A percentile compares a stretch with the other conserved stretches of the same genome.
Conservation (phyloP, 2,329 filamentous ascomycete species). For the Nectriaceae sp. region DNA sequence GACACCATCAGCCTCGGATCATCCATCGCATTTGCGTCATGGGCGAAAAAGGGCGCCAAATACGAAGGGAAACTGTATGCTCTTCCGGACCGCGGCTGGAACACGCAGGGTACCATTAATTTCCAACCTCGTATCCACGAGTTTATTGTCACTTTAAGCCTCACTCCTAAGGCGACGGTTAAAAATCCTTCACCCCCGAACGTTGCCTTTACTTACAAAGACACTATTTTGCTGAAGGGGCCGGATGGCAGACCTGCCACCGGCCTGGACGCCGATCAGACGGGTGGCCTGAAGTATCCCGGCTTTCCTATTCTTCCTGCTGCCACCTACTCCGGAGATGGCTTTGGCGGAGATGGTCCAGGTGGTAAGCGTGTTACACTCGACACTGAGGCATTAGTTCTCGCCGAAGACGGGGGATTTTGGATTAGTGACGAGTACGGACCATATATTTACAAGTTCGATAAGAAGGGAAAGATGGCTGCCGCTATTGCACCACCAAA, state of each 20-base stretch:
- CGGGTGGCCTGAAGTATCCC: conserved; percentile 53
- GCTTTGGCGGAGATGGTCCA: conserved; percentile 62
- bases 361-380: conserved; percentile 62
- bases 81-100: conserved; percentile 72
- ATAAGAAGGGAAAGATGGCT: conserved; percentile 57
- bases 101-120: conserved; percentile 70
- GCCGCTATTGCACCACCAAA: conserved; percentile 65
- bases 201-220: conserved; percentile 61
- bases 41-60: conserved; percentile 53
- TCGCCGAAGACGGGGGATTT: conserved; percentile 61
- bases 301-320: conserved; percentile 64
- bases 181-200: conserved; percentile 59
- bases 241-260: conserved; percentile 64
- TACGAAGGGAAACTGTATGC: conserved; percentile 66
- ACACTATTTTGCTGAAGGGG: conserved; percentile 65
- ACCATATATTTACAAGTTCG: conserved; percentile 70
- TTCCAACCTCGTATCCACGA: conserved; percentile 70
- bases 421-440: conserved; percentile 74
- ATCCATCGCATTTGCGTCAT: conserved; percentile 62
- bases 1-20: conserved; percentile 71
- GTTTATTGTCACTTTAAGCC: conserved; percentile 60
- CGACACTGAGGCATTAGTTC: conserved; percentile 67
- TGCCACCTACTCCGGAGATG: conserved; percentile 66
- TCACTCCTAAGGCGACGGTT: conserved; percentile 51
- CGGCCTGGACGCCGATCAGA: conserved; percentile 62